Evolutionary conservation across 108 stramenopile genomes (phyloP), one percentile per base, ranked within the genome.

Genomic region (Pseudonitzschia multiseries): DNA sequence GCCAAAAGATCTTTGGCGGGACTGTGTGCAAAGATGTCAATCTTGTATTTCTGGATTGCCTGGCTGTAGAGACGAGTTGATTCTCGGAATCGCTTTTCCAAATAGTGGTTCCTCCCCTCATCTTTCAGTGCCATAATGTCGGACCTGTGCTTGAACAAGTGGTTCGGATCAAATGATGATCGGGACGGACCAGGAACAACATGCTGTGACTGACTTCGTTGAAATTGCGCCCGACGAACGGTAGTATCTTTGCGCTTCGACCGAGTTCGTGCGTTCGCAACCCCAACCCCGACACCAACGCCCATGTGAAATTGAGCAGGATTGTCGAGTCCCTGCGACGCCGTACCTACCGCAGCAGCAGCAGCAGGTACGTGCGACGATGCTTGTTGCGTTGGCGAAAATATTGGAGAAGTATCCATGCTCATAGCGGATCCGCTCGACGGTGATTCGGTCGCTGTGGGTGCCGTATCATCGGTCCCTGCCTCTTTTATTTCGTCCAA

Each of bases 21-120:
- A 27, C 33, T 33, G 29, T 62, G 61, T 9, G 61, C n/a, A 21
- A 62, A 62, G 33, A 62, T 3, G n/a, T 62, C 61, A 17, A 40
- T 14, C 0, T 67, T 69, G 44, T 79, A 87, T 28, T 69, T 48
- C 51, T 65, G 67, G 18, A 91, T 87, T 22, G 89, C 93, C 36
- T 77, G 65, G 0, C 88, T 91, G 72, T 87, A 90, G 22, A 51
- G 52, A 9, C 68, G 57, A 29, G 91, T 86, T 21, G 84, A 81
- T 33, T 76, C 74, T 18, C 71, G 59, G 59, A 87, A 94, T 15
- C 89, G 79, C 8, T 79, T 79, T 10, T 70, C 75, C 54, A 78
- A 81, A 56, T 90, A 94, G 36, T 65, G 75, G 3, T 71, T 66
- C 51, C 81, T 77, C 18, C 85, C 89, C 63, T 83, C 81, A 21